Percentiles rank a stretch among this genome's conserved stretches.
Evolutionary conservation across 2,329 filamentous ascomycete genomes (phyloP).

Genomic region (Aureobasidium sp.): DNA sequence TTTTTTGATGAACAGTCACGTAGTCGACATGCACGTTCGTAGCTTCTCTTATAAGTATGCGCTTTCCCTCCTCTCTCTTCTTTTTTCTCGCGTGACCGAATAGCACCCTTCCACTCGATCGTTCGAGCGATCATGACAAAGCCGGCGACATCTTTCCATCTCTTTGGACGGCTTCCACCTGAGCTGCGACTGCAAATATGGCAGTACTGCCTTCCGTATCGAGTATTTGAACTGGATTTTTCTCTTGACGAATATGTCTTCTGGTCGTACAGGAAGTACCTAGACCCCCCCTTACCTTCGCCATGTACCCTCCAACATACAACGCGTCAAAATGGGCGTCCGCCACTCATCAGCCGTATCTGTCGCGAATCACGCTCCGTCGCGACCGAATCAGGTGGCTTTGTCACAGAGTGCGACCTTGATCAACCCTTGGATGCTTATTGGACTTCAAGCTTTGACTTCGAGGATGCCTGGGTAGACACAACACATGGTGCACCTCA

Average conservation of each 20-base stretch:
- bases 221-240: not conserved
- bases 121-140: not conserved
- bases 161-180: not conserved
- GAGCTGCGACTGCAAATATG: not conserved
- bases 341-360: not conserved
- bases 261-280: too few relatives aligned
- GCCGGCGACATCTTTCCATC: not conserved
- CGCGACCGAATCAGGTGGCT: not conserved
- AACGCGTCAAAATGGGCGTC: not conserved
- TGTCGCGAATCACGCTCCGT: not conserved
- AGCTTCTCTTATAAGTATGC: too few relatives aligned
- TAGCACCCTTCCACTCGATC: too few relatives aligned
- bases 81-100: too few relatives aligned
- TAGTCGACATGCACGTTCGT: too few relatives aligned
- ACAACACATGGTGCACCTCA: not conserved
- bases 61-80: too few relatives aligned
- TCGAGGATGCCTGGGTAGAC: not conserved
- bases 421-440: not conserved
- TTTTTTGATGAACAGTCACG: too few relatives aligned
- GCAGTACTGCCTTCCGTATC: not conserved
- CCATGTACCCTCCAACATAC: not conserved
- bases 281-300: not conserved
- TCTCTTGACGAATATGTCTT: not conserved
- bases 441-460: not conserved
- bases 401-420: not conserved